Evolutionary conservation across 768 basidiomycete species (phyloP), one percentile per base, ranked within the genome.

Genomic region (Suillus alpinus): DNA sequence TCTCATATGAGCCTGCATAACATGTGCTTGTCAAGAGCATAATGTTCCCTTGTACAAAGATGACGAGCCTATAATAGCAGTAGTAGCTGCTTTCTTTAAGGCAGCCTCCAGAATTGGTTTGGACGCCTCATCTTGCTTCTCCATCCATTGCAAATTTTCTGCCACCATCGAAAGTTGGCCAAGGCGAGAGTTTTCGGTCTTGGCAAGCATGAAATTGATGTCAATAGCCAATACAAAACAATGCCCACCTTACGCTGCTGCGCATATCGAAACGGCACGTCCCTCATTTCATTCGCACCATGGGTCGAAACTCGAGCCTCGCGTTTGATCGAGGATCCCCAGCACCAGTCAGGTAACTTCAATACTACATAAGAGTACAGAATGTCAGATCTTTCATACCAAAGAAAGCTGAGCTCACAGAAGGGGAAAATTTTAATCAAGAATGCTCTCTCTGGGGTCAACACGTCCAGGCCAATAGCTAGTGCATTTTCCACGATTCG

Each of bases 271-370:
- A 61, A 60, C 18, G 56, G 56, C 7, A 4, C 49, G 6, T 64
- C 57, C 20, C 61, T 40, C 46, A 59, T 46, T 36, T 58, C 57
- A 16, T 18, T 36, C 3, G 20, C 34, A 36, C 18, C 47, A 2
- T 44, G 36, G 16, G 18, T 18, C 29, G 56, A 57, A 8, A 10
- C 1, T 40, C n/a, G 47, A 37, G 60, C 57, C 6, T 58, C 39
- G 23, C 44, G 66, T 59, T 70, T 73, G 60, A 79, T 74, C 10
- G 57, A 47, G 26, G 75, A 75, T 13, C 76, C 74, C 14, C 77
- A 76, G 53, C 76, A 66, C 77, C 76, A 78, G 12, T 60, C 71
- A 71, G 58, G 56, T 18, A 52, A 18, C 9, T 40, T 51, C 14
- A 51, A 20, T 7, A 59, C 59, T 59, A 23, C 36, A 14, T 31